Conservation (phyloP, 2,329 filamentous ascomycete genomes). For the Colletotrichum sp. region DNA sequence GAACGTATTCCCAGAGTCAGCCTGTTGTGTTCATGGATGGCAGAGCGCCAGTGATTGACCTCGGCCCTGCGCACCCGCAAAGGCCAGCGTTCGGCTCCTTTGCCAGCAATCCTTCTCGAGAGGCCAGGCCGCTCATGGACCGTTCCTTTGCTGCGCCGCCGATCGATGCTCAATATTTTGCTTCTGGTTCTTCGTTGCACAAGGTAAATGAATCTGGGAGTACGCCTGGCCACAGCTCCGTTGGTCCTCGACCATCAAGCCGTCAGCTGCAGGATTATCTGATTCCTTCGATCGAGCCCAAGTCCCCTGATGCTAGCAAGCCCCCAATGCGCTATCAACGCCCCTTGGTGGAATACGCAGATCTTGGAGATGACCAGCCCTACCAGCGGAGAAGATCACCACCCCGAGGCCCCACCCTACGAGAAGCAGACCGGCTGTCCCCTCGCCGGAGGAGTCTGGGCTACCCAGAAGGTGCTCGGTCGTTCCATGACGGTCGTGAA, state of each 20-base stretch:
- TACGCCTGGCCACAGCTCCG: slow-evolving; percentile 21
- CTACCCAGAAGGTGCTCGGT: not conserved
- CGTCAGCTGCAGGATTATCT: slow-evolving; percentile 45
- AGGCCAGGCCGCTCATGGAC: slow-evolving; percentile 18
- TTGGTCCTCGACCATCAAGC: slow-evolving; percentile 24
- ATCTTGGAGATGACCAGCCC: not conserved
- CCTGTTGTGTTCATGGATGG: not conserved
- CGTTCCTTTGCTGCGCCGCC: not conserved
- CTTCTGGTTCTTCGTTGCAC: not conserved
- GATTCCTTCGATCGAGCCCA: slow-evolving; percentile 51
- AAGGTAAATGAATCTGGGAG: slow-evolving; percentile 31
- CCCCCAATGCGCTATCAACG: not conserved
- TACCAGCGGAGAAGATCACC: not conserved
- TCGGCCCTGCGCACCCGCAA: slow-evolving; percentile 21
- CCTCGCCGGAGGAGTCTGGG: not conserved
- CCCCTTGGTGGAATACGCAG: slow-evolving; percentile 7
- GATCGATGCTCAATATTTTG: slow-evolving; percentile 6
- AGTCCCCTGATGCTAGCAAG: slow-evolving; percentile 34
- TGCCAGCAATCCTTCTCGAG: slow-evolving; percentile 22
- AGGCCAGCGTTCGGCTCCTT: slow-evolving; percentile 4
- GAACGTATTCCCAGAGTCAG: not conserved
- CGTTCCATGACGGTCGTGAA: not conserved
- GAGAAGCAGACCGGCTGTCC: not conserved
- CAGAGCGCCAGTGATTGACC: slow-evolving; percentile 2
- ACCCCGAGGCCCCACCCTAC: not conserved